These are phyloP conservation scores for Staphylotrichum longicolle DNA, from an alignment of 495 filamentous ascomycete species.

Conservation along the genomic window DNA sequence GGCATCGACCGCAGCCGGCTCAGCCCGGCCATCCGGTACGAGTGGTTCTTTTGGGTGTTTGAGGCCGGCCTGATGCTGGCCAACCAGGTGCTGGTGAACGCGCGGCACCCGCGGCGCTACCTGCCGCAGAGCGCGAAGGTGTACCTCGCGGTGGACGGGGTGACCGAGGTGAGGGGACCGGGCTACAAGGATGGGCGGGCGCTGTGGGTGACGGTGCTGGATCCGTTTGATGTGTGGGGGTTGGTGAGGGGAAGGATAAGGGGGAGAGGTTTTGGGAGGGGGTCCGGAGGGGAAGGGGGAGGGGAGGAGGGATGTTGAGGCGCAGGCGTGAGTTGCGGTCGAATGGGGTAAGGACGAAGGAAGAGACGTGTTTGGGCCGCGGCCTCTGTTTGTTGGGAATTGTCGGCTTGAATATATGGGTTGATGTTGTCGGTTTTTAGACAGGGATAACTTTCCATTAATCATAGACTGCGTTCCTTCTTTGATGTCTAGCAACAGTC, in stretches of 20 bases:
- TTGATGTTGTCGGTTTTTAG: too few species aligned
- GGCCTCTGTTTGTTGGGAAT: background rate
- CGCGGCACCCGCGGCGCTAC: conserved; percentile 59
- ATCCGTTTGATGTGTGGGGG: conserved; percentile 67
- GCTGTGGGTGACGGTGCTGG: conserved; percentile 56
- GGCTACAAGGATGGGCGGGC: conserved; percentile 59
- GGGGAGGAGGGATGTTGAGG: conserved; percentile 8
- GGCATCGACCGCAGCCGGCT: conserved; percentile 34
- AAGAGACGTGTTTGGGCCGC: background rate
- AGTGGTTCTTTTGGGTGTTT: conserved; percentile 74
- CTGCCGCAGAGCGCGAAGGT: conserved; percentile 62
- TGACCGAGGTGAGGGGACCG: conserved; percentile 61
- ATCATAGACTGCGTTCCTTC: too few species aligned
- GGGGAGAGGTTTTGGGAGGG: conserved; percentile 56
- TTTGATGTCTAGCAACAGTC: too few species aligned
- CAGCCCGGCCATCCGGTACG: conserved; percentile 59
- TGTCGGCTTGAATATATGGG: background rate
- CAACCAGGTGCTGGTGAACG: conserved; percentile 61
- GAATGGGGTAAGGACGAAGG: background rate
- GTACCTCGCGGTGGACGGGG: conserved; percentile 60
- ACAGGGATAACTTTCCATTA: too few species aligned
- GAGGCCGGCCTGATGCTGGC: conserved; percentile 62
- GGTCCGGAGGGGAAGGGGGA: conserved; percentile 9
- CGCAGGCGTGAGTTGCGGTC: conserved; percentile 8
- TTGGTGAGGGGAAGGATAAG: conserved; percentile 51